These are phyloP conservation scores for Biscogniauxia mediterranea DNA, from an alignment of 2,329 filamentous ascomycete species.

Conservation along the genomic window DNA sequence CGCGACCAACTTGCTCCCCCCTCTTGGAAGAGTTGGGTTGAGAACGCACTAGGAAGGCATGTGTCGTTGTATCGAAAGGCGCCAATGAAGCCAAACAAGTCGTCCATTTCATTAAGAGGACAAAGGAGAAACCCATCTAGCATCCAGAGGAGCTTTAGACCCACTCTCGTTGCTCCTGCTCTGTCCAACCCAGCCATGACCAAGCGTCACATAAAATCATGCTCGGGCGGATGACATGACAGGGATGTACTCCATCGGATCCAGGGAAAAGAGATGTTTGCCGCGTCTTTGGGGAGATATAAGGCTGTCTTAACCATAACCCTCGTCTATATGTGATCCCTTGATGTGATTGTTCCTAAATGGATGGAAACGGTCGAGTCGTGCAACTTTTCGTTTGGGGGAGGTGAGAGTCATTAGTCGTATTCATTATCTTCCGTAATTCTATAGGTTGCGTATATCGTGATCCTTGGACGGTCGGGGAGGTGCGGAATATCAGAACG, in stretches of 20 bases:
- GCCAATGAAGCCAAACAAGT: background rate
- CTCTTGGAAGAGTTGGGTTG: slow-evolving; percentile 5
- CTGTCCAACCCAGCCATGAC: background rate
- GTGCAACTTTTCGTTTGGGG: slow-evolving; percentile 10
- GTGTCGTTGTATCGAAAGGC: background rate
- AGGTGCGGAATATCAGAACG: background rate
- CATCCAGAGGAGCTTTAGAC: background rate
- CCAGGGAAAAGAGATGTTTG: slow-evolving; percentile 11
- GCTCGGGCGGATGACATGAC: slow-evolving; percentile 6
- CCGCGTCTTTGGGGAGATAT: slow-evolving; percentile 13
- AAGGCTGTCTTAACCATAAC: slow-evolving; percentile 5
- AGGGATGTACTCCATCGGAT: slow-evolving; percentile 8
- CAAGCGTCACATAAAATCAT: background rate
- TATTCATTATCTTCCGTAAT: slow-evolving; percentile 31
- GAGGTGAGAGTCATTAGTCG: slow-evolving; percentile 28
- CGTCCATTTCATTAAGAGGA: background rate
- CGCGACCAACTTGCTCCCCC: slow-evolving; percentile 11
- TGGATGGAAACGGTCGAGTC: slow-evolving; percentile 8
- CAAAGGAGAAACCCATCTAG: background rate
- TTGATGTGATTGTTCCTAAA: slow-evolving; percentile 10
- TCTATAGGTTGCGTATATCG: slow-evolving; percentile 29
- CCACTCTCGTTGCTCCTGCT: background rate
- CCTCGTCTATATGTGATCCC: slow-evolving; percentile 18
- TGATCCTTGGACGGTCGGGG: background rate
- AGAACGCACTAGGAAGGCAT: background rate